phyloP scores from a whole-genome alignment of 805 yeast genomes.

The Spathaspora girioi region DNA sequence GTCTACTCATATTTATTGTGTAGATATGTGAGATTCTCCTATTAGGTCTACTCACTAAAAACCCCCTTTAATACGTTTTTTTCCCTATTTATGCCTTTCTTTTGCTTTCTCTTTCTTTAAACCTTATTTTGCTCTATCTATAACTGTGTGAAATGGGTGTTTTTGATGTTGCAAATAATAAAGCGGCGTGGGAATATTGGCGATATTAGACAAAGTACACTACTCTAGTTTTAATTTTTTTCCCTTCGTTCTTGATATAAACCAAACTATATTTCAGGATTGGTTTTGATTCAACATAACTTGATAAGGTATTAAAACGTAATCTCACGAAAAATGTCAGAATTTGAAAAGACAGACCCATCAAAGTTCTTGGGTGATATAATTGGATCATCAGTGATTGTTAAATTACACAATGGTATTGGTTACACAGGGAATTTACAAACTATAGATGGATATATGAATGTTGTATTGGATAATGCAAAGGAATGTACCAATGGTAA shows the following conservation, averaged over 20 bases:
- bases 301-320: background rate
- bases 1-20: too few relatives aligned
- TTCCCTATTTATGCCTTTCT: too few relatives aligned
- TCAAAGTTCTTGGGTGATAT: constrained; percentile 77
- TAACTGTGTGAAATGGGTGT: too few relatives aligned
- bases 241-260: background rate
- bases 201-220: background rate
- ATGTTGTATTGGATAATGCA: constrained; percentile 79
- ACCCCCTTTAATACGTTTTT: too few relatives aligned
- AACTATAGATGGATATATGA: constrained; percentile 96
- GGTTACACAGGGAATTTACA: constrained; percentile 68
- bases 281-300: background rate
- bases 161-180: too few relatives aligned
- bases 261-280: background rate
- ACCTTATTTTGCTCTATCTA: too few relatives aligned
- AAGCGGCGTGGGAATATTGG: background rate
- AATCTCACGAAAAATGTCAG: constrained; percentile 9
- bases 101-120: too few relatives aligned
- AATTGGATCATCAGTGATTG: constrained; percentile 75
- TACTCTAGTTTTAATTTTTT: background rate
- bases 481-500: constrained; percentile 57
- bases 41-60: too few relatives aligned
- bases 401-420: constrained; percentile 82
- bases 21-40: too few relatives aligned
- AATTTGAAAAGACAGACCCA: constrained; percentile 49